These are phyloP conservation scores for Sordaria brevicollis DNA, from an alignment of 495 filamentous ascomycete species.

Conservation along the genomic window DNA sequence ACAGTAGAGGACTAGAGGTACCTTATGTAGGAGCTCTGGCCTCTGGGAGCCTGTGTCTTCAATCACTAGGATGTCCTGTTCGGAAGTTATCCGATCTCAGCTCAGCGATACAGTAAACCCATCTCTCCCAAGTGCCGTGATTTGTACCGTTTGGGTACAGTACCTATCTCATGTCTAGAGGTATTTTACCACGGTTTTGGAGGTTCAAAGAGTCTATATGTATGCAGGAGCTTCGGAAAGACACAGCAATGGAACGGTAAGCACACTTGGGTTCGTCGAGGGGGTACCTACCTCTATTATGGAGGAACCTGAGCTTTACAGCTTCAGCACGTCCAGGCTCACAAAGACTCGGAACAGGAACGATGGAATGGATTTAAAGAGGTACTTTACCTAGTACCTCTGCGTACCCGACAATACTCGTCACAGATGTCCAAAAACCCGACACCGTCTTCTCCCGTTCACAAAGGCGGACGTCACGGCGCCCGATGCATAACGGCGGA, in stretches of 20 bases:
- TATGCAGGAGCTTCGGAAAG: no score
- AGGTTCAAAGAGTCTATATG: no score
- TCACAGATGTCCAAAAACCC: background rate
- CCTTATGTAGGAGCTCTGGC: no score
- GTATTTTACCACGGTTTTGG: no score
- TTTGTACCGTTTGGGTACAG: background rate
- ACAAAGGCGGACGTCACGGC: background rate
- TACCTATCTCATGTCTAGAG: background rate
- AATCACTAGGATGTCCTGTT: background rate
- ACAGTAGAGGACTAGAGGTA: no score
- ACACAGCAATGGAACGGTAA: no score
- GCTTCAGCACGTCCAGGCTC: no score
- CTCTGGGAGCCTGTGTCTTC: background rate
- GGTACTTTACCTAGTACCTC: no score
- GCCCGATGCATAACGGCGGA: background rate
- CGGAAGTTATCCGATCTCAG: background rate
- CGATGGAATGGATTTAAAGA: background rate
- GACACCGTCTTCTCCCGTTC: background rate
- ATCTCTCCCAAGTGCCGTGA: background rate
- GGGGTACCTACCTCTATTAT: no score
- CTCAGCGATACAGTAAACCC: background rate
- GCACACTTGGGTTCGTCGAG: no score
- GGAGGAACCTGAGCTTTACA: no score
- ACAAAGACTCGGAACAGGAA: no score
- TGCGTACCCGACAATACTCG: background rate